Percentiles rank a stretch among this genome's conserved stretches.
These are phyloP conservation scores for Grosmannia huntii DNA, from an alignment of 2,329 filamentous ascomycete species.

Conservation along the genomic window DNA sequence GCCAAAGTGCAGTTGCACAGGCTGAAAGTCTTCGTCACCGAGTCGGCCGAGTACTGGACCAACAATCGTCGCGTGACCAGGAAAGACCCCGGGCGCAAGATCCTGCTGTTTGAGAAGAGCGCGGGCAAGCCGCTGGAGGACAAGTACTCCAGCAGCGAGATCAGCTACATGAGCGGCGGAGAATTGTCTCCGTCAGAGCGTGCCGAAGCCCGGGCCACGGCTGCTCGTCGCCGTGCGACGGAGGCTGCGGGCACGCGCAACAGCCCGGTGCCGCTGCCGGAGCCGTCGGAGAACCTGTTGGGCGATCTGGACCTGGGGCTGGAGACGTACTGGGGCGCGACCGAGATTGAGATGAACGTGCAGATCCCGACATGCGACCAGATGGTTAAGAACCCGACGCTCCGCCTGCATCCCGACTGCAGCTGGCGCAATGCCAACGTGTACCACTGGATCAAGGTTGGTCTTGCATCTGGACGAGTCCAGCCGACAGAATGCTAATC, in stretches of 20 bases:
- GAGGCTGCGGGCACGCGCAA: constrained; percentile 33
- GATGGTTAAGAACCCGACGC: constrained; percentile 58
- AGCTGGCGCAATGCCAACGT: constrained; percentile 91
- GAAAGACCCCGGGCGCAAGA: constrained; percentile 71
- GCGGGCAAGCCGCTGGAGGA: constrained; percentile 65
- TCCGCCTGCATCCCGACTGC: constrained; percentile 72
- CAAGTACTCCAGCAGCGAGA: constrained; percentile 61
- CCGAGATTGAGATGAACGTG: constrained; percentile 89
- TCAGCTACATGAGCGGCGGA: constrained; percentile 67
- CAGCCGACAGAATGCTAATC: constrained; percentile 35
- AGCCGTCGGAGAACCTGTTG: constrained; percentile 56
- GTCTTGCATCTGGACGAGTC: constrained; percentile 30
- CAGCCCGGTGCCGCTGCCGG: constrained; percentile 31
- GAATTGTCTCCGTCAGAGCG: constrained; percentile 48
- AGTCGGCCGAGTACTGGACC: constrained; percentile 85
- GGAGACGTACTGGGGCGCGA: constrained; percentile 69
- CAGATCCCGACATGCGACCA: constrained; percentile 81
- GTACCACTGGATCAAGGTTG: constrained; percentile 90
- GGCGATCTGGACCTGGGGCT: constrained; percentile 61
- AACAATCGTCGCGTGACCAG: constrained; percentile 74
- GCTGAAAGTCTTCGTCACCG: constrained; percentile 81
- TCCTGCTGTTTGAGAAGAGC: constrained; percentile 76
- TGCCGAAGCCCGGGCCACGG: constrained; percentile 32
- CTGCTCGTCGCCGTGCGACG: constrained; percentile 37
- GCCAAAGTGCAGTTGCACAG: constrained; percentile 90